A percentile compares a stretch with the other conserved stretches of the same genome.
Conservation (phyloP, 2,329 filamentous ascomycete species). For the Talaromyces funiculosus region DNA sequence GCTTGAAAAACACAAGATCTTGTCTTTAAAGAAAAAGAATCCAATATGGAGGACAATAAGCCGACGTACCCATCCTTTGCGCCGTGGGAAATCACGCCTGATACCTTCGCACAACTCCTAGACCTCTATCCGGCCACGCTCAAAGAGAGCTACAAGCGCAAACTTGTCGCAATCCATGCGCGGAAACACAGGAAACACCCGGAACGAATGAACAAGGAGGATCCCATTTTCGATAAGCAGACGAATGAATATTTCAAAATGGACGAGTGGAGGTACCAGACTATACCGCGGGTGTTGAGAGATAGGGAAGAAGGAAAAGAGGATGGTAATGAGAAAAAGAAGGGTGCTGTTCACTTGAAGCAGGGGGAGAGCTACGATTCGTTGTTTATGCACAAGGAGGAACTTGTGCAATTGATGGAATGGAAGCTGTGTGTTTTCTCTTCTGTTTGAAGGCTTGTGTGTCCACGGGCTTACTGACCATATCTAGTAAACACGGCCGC, state of each 20-base stretch:
- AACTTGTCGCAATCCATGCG: constrained; percentile 19
- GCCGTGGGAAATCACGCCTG: constrained; percentile 21
- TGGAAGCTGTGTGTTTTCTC: constrained; percentile 39
- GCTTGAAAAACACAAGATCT: background rate
- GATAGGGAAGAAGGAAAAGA: constrained; percentile 16
- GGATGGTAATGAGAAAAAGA: constrained; percentile 10
- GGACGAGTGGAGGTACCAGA: constrained; percentile 36
- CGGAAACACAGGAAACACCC: constrained; percentile 16
- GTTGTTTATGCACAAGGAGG: constrained; percentile 23
- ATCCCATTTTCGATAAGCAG: constrained; percentile 15
- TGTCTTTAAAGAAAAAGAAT: background rate
- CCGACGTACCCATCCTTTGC: constrained; percentile 17
- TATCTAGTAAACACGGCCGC: constrained; percentile 35
- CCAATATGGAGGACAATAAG: background rate
- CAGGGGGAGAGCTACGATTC: constrained; percentile 3
- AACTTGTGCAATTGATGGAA: constrained; percentile 35
- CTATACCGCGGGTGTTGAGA: constrained; percentile 24
- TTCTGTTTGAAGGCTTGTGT: background rate
- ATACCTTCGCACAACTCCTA: constrained; percentile 25
- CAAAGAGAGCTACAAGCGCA: constrained; percentile 21
- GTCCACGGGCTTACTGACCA: background rate
- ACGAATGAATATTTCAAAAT: constrained; percentile 26
- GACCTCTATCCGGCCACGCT: constrained; percentile 24
- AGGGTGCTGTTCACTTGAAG: constrained; percentile 17
- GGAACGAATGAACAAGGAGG: constrained; percentile 12